These are phyloP conservation scores for Suillus variegatus DNA, from an alignment of 768 basidiomycete genomes.

Conservation along the genomic window DNA sequence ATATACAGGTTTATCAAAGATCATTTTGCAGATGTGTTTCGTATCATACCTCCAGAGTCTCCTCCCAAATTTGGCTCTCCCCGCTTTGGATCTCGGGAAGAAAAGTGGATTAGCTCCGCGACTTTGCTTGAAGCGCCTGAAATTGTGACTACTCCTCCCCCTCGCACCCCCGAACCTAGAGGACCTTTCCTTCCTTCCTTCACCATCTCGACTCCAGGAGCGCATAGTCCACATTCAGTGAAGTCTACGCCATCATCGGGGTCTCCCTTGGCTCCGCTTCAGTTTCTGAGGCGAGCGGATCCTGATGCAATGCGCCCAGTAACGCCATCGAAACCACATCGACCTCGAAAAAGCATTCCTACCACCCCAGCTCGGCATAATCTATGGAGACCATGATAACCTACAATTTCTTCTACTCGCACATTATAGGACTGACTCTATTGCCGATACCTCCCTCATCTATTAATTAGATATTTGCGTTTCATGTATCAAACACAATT, in stretches of 20 bases:
- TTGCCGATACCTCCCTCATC: conserved; percentile 12
- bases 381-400: conserved; percentile 63
- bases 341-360: conserved; percentile 41
- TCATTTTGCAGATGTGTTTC: conserved; percentile 84
- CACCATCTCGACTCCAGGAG: conserved; percentile 51
- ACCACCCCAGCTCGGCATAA: conserved; percentile 52
- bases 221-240: conserved; percentile 46
- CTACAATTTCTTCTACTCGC: conserved; percentile 15
- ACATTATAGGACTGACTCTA: conserved; percentile 19
- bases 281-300: conserved; percentile 83
- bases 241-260: conserved; percentile 61
- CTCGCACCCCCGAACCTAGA: conserved; percentile 70
- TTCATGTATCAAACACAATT: conserved; percentile 27
- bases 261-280: conserved; percentile 77
- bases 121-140: conserved; percentile 64
- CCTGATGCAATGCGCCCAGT: conserved; percentile 57
- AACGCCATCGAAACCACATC: conserved; percentile 67
- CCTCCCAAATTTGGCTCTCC: conserved; percentile 49
- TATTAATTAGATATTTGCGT: conserved; percentile 33
- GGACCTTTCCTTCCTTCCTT: conserved; percentile 64
- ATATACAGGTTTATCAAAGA: conserved; percentile 75
- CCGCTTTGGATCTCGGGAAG: conserved; percentile 48
- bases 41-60: conserved; percentile 64
- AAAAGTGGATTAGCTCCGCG: conserved; percentile 84
- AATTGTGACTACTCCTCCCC: conserved; percentile 37